Percentiles rank a stretch among this genome's conserved stretches.
These are phyloP conservation scores for Lenzites betulinus DNA, from an alignment of 768 basidiomycete genomes.

Conservation along the genomic window DNA sequence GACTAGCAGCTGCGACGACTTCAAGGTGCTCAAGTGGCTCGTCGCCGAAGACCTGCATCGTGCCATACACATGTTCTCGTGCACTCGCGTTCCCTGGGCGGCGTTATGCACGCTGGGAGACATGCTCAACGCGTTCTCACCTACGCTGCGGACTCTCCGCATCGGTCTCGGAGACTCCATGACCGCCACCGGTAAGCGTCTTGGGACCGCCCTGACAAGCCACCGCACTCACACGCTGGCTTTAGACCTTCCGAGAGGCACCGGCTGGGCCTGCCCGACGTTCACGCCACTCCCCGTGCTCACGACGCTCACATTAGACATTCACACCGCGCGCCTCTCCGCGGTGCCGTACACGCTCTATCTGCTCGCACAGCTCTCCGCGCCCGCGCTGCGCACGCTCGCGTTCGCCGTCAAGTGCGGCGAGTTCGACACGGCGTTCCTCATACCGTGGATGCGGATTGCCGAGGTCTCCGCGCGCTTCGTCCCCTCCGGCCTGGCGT, in stretches of 20 bases:
- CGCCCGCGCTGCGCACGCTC: slow-evolving; percentile 16
- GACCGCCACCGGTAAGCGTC: background rate
- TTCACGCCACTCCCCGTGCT: slow-evolving; percentile 9
- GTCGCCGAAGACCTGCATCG: slow-evolving; percentile 5
- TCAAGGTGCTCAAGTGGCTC: slow-evolving; percentile 18
- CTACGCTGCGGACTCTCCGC: slow-evolving; percentile 7
- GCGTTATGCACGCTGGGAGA: background rate
- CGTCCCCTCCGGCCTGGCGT: background rate
- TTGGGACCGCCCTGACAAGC: background rate
- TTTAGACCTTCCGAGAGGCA: background rate
- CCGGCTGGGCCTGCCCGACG: background rate
- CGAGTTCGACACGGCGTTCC: slow-evolving; percentile 4
- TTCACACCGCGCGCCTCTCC: slow-evolving; percentile 12
- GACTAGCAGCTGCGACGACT: slow-evolving; percentile 15
- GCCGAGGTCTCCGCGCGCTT: slow-evolving; percentile 8
- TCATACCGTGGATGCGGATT: slow-evolving; percentile 9
- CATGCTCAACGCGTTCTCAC: slow-evolving; percentile 6
- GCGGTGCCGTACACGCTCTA: slow-evolving; percentile 12
- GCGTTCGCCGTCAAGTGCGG: slow-evolving; percentile 10
- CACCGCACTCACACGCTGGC: background rate
- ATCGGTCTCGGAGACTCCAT: slow-evolving; percentile 10
- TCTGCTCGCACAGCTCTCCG: slow-evolving; percentile 11
- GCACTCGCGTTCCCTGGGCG: slow-evolving; percentile 9
- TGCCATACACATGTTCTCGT: slow-evolving; percentile 9
- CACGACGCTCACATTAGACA: slow-evolving; percentile 14